Percentiles rank a stretch among this genome's conserved stretches.
These are phyloP conservation scores for Trichoderma guizhouense DNA, from an alignment of 2,329 filamentous ascomycete species.

Conservation along the genomic window DNA sequence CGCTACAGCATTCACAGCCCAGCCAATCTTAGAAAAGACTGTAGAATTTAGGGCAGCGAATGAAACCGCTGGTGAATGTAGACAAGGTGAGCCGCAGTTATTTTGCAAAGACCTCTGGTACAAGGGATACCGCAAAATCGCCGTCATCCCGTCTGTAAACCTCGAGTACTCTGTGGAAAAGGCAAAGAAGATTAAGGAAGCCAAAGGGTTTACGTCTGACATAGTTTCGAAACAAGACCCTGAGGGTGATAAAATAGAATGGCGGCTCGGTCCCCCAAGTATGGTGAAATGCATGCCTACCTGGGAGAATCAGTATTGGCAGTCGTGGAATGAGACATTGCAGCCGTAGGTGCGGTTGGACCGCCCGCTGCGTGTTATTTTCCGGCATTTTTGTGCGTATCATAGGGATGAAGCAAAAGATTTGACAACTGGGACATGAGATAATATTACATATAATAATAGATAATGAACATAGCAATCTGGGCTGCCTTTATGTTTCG, in stretches of 20 bases:
- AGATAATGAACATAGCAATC: background rate
- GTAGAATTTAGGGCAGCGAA: conserved; percentile 38
- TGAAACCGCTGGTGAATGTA: conserved; percentile 42
- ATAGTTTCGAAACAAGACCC: conserved; percentile 29
- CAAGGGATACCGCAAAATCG: conserved; percentile 48
- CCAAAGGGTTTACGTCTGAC: conserved; percentile 46
- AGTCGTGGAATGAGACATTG: conserved; percentile 32
- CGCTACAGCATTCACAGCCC: conserved; percentile 45
- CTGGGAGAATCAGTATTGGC: conserved; percentile 41
- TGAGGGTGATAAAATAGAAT: conserved; percentile 36
- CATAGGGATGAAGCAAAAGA: background rate
- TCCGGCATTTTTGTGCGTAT: background rate
- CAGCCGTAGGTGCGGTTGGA: background rate
- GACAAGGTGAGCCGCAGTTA: conserved; percentile 52
- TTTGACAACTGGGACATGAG: background rate
- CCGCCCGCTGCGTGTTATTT: background rate
- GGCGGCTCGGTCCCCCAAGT: conserved; percentile 42
- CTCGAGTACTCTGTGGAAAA: conserved; percentile 50
- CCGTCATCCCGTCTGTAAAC: conserved; percentile 53
- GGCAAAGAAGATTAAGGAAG: conserved; percentile 43
- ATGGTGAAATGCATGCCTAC: conserved; percentile 47
- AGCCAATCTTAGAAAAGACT: conserved; percentile 40
- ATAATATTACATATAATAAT: background rate
- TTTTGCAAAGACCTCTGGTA: conserved; percentile 57
- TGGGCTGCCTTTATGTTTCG: background rate